These are phyloP conservation scores for Tilletia walkeri DNA, from an alignment of 1,284 basidiomycete genomes.

Conservation along the genomic window DNA sequence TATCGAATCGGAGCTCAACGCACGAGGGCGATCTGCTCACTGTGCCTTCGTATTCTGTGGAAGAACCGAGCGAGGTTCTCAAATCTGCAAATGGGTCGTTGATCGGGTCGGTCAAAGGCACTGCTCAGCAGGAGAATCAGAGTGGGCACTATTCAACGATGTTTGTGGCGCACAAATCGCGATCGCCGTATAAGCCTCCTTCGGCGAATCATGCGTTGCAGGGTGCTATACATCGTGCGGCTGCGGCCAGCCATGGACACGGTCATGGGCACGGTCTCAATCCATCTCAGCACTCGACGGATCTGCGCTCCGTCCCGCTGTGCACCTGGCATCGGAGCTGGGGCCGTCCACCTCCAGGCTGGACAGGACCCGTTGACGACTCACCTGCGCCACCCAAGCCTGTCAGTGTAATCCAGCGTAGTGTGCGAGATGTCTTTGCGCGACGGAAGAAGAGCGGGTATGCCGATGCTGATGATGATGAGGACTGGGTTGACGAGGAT, in stretches of 20 bases:
- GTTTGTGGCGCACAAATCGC: constrained; percentile 46
- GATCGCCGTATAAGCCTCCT: constrained; percentile 46
- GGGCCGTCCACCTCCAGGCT: constrained; percentile 48
- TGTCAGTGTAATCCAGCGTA: constrained; percentile 19
- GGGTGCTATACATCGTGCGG: constrained; percentile 25
- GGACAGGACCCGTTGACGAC: constrained; percentile 45
- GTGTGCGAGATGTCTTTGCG: constrained; percentile 48
- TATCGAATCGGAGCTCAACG: background rate
- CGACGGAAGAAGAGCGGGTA: background rate
- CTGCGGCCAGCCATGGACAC: background rate
- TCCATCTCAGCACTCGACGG: background rate
- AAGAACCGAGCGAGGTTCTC: too few relatives aligned
- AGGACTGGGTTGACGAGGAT: constrained; percentile 49
- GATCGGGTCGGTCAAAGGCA: too few relatives aligned
- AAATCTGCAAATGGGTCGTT: too few relatives aligned
- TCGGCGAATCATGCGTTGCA: constrained; percentile 42
- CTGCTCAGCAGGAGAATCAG: background rate
- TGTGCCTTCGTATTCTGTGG: background rate
- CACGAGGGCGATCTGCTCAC: constrained; percentile 7
- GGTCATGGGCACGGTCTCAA: constrained; percentile 4
- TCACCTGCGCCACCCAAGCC: constrained; percentile 21
- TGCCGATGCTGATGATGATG: constrained; percentile 25
- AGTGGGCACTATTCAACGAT: constrained; percentile 20
- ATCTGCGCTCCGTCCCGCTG: constrained; percentile 7
- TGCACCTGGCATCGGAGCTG: constrained; percentile 44